Percentiles rank a stretch among this genome's conserved stretches.
Conservation (phyloP, 306 rosid species). For the Cicer cuneatum region DNA sequence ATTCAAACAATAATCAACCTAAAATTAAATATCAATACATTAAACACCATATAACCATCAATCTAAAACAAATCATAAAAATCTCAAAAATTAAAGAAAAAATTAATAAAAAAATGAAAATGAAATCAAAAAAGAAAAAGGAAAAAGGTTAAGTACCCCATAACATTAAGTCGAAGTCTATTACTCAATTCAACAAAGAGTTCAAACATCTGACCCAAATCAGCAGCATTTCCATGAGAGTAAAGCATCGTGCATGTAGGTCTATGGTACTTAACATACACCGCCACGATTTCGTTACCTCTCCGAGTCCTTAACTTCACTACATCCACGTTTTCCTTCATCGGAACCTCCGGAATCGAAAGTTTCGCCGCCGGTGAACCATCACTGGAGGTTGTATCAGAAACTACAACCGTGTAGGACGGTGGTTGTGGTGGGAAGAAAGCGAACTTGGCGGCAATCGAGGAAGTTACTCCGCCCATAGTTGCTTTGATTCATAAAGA, state of each 20-base stretch:
- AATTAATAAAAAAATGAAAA: not conserved
- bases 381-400: slow-evolving; percentile 26
- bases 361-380: slow-evolving; percentile 40
- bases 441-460: slow-evolving; percentile 96
- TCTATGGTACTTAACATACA: slow-evolving; percentile 80
- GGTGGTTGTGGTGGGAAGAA: slow-evolving; percentile 96
- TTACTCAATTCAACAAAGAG: slow-evolving; percentile 83
- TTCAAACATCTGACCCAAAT: slow-evolving; percentile 95
- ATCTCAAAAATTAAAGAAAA: not conserved
- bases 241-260: slow-evolving; percentile 82
- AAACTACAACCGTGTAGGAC: slow-evolving; percentile 64
- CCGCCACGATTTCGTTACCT: slow-evolving; percentile 81
- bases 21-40: not conserved
- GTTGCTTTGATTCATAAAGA: slow-evolving; percentile 54
- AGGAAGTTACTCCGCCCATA: slow-evolving; percentile 96
- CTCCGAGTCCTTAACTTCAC: slow-evolving; percentile 72
- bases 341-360: slow-evolving; percentile 75
- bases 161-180: slow-evolving; percentile 82
- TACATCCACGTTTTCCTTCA: slow-evolving; percentile 83
- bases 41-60: slow-evolving; percentile 4
- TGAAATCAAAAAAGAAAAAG: not conserved
- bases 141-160: slow-evolving; percentile 53
- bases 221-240: slow-evolving; percentile 95
- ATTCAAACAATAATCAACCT: not conserved
- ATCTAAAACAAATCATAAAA: slow-evolving; percentile 12